Percentiles rank a stretch among this genome's conserved stretches.
Evolutionary conservation across 2,329 filamentous ascomycete species (phyloP).

Genomic region (Xylaria sp.): DNA sequence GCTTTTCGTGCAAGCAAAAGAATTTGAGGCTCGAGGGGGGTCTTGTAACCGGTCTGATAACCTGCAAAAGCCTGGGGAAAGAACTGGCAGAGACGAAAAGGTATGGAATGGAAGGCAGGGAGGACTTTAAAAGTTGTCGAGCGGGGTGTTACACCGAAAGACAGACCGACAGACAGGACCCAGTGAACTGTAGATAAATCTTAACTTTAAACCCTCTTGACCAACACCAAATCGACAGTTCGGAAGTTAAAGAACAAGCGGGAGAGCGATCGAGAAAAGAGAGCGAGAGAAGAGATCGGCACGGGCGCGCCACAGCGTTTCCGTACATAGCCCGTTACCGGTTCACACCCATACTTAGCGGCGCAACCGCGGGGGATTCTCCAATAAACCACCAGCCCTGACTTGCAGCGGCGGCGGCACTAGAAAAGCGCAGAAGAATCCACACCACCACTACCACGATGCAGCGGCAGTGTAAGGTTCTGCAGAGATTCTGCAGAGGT

Average conservation of each 20-base stretch:
- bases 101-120: slow-evolving; percentile 3
- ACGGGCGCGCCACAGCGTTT: slow-evolving; percentile 16
- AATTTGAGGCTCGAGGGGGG: not conserved
- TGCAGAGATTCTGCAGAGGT: too few relatives aligned
- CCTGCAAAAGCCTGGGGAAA: not conserved
- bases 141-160: slow-evolving; percentile 6
- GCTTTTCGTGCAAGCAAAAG: not conserved
- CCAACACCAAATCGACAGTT: slow-evolving; percentile 13
- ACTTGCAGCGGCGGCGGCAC: not conserved
- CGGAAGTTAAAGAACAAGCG: too few relatives aligned
- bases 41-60: not conserved
- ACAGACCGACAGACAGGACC: not conserved
- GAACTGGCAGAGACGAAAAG: not conserved
- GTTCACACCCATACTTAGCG: slow-evolving; percentile 23
- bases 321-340: slow-evolving; percentile 19
- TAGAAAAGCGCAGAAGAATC: not conserved
- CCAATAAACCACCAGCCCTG: slow-evolving; percentile 14
- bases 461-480: not conserved
- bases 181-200: not conserved
- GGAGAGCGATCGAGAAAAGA: not conserved
- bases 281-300: slow-evolving; percentile 25
- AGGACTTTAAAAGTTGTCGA: slow-evolving; percentile 1
- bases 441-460: slow-evolving; percentile 32
- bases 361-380: slow-evolving; percentile 1
- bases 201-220: slow-evolving; percentile 1